A percentile compares a stretch with the other conserved stretches of the same genome.
These are phyloP conservation scores for Ustilago hordei DNA, from an alignment of 1,284 basidiomycete species.

Conservation along the genomic window DNA sequence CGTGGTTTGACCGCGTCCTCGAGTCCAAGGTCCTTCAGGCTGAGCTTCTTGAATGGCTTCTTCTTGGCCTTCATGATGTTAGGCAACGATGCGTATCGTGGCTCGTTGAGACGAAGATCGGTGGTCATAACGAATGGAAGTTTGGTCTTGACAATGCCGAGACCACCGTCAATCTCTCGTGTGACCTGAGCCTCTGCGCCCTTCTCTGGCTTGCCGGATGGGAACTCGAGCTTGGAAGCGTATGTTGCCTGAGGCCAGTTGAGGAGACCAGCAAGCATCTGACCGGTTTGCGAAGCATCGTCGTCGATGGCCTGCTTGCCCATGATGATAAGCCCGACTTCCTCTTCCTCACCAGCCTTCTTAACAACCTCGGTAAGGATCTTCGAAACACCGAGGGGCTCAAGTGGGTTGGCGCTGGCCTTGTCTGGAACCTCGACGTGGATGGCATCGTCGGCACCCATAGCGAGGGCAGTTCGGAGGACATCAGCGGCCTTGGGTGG, in stretches of 20 bases:
- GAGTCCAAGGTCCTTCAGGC: constrained; percentile 81
- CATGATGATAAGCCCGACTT: constrained; percentile 88
- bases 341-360: constrained; percentile 74
- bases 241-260: constrained; percentile 96
- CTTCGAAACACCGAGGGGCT: constrained; percentile 88
- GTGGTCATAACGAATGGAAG: constrained; percentile 92
- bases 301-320: constrained; percentile 99
- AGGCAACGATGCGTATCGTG: constrained; percentile 69
- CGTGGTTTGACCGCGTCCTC: constrained; percentile 80
- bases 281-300: constrained; percentile 94
- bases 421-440: constrained; percentile 84
- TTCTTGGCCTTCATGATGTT: constrained; percentile 83
- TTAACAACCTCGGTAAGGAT: constrained; percentile 83
- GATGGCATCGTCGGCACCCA: constrained; percentile 94
- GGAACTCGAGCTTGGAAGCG: constrained; percentile 86
- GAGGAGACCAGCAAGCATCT: constrained; percentile 94
- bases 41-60: constrained; percentile 90
- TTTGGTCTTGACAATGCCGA: constrained; percentile 83
- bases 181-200: constrained; percentile 81
- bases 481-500: constrained; percentile 90
- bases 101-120: constrained; percentile 77
- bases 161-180: constrained; percentile 94
- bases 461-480: constrained; percentile 93
- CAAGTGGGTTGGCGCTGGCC: constrained; percentile 75
- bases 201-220: constrained; percentile 72